Percentiles rank a stretch among this genome's conserved stretches.
Conservation (phyloP, 306 rosid species). For the Amphicarpaea edgeworthii region DNA sequence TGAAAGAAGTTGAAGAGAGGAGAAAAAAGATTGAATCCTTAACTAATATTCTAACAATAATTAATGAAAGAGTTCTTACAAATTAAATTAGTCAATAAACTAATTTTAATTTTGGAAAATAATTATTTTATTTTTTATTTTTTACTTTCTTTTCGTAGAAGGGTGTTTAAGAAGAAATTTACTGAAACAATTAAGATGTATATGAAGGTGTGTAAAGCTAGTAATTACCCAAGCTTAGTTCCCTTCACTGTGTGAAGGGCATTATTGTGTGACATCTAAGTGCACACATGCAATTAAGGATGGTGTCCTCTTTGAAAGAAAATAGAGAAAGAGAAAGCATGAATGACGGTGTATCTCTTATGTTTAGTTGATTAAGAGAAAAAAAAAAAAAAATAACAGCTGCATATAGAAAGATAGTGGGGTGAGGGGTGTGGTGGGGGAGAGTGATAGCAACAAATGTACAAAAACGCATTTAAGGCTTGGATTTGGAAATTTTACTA, state of each 20-base stretch:
- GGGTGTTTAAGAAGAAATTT: too few relatives aligned
- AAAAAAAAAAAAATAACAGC: neutral
- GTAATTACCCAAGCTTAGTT: neutral
- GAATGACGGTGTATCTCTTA: neutral
- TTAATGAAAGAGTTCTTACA: too few relatives aligned
- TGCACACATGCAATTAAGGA: neutral
- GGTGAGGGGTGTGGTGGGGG: neutral
- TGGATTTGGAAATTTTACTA: constrained; percentile 60
- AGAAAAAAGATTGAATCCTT: too few relatives aligned
- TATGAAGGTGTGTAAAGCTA: neutral
- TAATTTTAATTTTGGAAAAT: too few relatives aligned
- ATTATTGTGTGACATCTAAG: constrained; percentile 31
- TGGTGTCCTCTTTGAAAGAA: neutral
- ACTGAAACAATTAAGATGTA: neutral
- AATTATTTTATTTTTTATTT: too few relatives aligned
- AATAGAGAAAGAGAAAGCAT: neutral
- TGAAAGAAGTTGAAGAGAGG: too few relatives aligned
- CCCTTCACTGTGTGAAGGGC: neutral
- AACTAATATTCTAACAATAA: too few relatives aligned
- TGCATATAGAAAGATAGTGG: neutral
- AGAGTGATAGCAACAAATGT: constrained; percentile 34
- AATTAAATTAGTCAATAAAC: too few relatives aligned
- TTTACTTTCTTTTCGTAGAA: too few relatives aligned
- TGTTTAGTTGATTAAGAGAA: neutral
- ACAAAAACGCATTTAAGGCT: constrained; percentile 58